Evolutionary conservation across 2,329 filamentous ascomycete genomes (phyloP), one percentile per base, ranked within the genome.

Genomic region (Cercospora sp.): DNA sequence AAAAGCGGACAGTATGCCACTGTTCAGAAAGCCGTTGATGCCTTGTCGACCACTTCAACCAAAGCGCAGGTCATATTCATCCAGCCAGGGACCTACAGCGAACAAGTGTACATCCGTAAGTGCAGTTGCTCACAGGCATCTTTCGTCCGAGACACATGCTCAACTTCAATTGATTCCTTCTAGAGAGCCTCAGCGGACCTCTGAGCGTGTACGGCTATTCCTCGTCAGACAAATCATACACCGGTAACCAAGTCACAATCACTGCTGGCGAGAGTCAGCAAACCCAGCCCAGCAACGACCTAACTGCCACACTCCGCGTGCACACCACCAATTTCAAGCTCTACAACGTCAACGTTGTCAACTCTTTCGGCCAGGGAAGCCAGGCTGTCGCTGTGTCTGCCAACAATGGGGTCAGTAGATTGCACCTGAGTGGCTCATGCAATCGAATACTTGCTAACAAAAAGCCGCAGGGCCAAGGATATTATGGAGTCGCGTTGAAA

Each of bases 311-410:
- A 1, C 76, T 85, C n/a, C 80, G 84, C 12, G 83, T 81, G 8
- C 78, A 76, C 72, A 82, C 84, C 0, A 74, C 77, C 5, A 83
- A 86, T 72, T 82, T 89, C 67, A 85, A 84, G 71, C 78, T 89
- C 18, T 90, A 90, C 80, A 90, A 90, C 71, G 81, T 90, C 75
- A 87, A 88, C 75, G 79, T 87, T 3, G 82, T 81, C 60, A 87
- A 87, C 60, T 78, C 76, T 16, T 78, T 82, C 63, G 85, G 84
- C 7, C 63, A 79, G 45, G 83, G 84, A 23, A 81, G 80, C 3
- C 85, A 87, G 71, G 85, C 83, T 12, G 79, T 88, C 59, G 86
- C 87, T 2, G 68, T 89, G 18, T 83, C 82, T 36, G 85, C 86
- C 5, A 80, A 83, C 40, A 83, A 79, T 30, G 80, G 77, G 65